A percentile compares a stretch with the other conserved stretches of the same genome.
phyloP scores from a whole-genome alignment of 148 eudicot species.

The Rhododendron mucronatum region DNA sequence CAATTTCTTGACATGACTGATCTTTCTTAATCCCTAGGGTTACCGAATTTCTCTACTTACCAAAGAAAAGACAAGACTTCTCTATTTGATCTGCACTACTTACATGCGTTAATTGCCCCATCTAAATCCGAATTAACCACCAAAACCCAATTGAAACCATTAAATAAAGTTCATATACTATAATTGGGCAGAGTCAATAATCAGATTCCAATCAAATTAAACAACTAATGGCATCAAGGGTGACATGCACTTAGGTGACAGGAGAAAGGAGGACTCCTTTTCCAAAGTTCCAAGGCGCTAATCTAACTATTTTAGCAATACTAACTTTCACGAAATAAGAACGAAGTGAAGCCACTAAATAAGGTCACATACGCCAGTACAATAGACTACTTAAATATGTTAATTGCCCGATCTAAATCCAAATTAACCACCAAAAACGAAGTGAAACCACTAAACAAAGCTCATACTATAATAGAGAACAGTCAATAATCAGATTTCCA shows the following conservation, averaged over 20 bases:
- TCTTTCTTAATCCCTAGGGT: not conserved
- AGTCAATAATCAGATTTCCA: not conserved
- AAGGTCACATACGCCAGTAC: no score
- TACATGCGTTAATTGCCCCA: not conserved
- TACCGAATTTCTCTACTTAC: not conserved
- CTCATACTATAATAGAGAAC: not conserved
- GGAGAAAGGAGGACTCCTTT: no score
- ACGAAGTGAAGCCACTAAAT: no score
- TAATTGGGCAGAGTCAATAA: not conserved
- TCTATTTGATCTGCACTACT: not conserved
- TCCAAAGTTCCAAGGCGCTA: no score
- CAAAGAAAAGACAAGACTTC: not conserved
- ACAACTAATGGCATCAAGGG: no score
- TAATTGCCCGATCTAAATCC: not conserved
- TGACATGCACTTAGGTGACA: no score
- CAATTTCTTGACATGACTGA: not conserved
- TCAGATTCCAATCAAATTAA: not conserved
- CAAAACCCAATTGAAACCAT: not conserved
- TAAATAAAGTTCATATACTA: not conserved
- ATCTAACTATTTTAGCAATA: no score
- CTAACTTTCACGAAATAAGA: no score
- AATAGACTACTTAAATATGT: not conserved
- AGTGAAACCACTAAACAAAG: not conserved
- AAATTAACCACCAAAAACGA: constrained; percentile 7
- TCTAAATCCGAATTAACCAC: constrained; percentile 9